Conservation (phyloP, 495 filamentous ascomycete species). For the Platismatia glauca region DNA sequence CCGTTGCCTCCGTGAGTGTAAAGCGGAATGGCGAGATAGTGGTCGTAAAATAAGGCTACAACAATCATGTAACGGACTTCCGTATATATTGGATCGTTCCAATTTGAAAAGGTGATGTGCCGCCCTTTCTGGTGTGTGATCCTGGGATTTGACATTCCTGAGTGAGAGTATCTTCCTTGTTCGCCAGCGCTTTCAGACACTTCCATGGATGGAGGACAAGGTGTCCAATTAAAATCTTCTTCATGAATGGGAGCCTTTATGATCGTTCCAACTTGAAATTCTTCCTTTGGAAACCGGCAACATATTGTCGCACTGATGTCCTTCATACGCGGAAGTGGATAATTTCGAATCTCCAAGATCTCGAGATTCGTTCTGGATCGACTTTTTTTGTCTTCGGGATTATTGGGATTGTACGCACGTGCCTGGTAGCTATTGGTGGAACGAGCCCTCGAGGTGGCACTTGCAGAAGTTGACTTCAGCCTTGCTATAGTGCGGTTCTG, state of each 20-base stretch:
- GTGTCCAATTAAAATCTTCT: conserved; percentile 17
- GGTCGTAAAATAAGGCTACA: conserved; percentile 10
- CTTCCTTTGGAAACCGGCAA: conserved; percentile 1
- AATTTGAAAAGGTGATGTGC: conserved; percentile 6
- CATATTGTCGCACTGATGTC: not conserved
- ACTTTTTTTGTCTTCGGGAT: not conserved
- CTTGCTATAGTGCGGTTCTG: not conserved
- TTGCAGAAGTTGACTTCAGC: not conserved
- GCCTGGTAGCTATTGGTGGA: not conserved
- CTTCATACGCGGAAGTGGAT: conserved; percentile 2
- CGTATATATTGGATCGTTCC: conserved; percentile 17
- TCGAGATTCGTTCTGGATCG: not conserved
- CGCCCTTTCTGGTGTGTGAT: not conserved
- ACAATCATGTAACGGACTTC: conserved; percentile 22
- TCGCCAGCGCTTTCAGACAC: not conserved
- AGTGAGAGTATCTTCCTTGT: not conserved
- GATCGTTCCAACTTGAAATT: conserved; percentile 16
- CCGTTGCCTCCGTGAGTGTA: conserved; percentile 22
- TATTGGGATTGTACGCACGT: not conserved
- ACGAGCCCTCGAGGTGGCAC: not conserved
- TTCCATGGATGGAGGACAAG: not conserved
- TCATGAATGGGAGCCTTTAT: conserved; percentile 22
- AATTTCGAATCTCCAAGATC: not conserved
- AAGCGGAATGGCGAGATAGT: conserved; percentile 22
- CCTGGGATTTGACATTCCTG: not conserved